Evolutionary conservation across 352 stramenopile genomes (phyloP), one percentile per base, ranked within the genome.

Genomic region (Thraustotheca clavata): DNA sequence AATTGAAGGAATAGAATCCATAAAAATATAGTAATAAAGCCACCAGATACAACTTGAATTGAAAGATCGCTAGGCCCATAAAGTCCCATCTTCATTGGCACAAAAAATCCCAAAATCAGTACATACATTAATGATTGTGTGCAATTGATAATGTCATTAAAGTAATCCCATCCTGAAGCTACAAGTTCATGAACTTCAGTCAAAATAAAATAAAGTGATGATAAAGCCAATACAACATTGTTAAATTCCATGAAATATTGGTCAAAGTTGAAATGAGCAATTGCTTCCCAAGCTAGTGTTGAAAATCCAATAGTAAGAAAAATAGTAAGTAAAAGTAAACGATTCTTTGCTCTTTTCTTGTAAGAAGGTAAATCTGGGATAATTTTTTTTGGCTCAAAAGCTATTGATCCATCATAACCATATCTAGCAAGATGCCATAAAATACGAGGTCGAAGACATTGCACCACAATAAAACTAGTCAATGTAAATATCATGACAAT

Each of bases 1-100:
- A 61, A 61, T 26, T 61, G 52, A n/a, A 61, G 26, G 12, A 16
- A 46, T 14, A 61, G 52, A 16, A 61, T 34, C 52, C 52, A 61
- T 9, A 61, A 38, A n/a, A 38, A 61, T 18, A 61, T 36, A 34
- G 52, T 47, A 24, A 61, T 12, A 38, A 61, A 46, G 24, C 24
- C 34, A 24, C 52, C 57, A 54, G 55, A 52, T 31, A 40, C 57
- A 27, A 65, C 46, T 22, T 55, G 38, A 1, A 65, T 32, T 12
- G 57, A 14, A 26, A 40, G 31, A 2, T 29, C 20, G 29, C 29
- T 18, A 20, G n/a, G 6, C 9, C 46, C 27, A 54, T 35, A 61
- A 38, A 61, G 46, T 27, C 33, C 33, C 3, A 61, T 18, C 34
- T 61, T 61, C 50, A 61, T 40, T 2, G 50, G 50, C 2, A 61